phyloP scores from a whole-genome alignment of 129 eudicot genomes.

The Apium graveolens region DNA sequence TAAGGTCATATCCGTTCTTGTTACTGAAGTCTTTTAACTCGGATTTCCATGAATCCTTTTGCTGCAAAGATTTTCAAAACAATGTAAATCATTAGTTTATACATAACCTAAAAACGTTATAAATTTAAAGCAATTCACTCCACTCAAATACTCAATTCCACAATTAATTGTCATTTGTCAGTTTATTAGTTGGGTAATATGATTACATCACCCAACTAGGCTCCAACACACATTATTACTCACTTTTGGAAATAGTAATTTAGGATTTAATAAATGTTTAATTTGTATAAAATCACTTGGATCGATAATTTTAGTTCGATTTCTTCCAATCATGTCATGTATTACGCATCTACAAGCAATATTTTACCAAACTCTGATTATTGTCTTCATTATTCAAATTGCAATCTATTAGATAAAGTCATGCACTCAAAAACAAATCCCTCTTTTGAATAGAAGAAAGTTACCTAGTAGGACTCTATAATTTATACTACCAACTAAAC shows the following conservation, averaged over 20 bases:
- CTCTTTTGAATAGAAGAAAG: too few relatives aligned
- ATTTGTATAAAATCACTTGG: not conserved
- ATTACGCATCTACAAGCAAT: not conserved
- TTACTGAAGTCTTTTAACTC: constrained; percentile 86
- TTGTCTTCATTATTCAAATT: not conserved
- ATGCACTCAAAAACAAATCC: not conserved
- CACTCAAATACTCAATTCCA: not conserved
- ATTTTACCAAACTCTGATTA: not conserved
- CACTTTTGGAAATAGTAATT: not conserved
- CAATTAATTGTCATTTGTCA: not conserved
- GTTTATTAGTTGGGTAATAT: not conserved
- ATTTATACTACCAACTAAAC: too few relatives aligned
- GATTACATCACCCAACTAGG: not conserved
- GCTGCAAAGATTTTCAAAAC: constrained; percentile 36
- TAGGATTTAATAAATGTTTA: not conserved
- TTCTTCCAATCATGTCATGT: not conserved
- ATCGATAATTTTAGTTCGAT: not conserved
- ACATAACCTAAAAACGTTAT: not conserved
- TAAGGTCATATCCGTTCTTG: constrained; percentile 80
- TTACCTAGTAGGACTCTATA: too few relatives aligned
- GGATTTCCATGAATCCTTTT: constrained; percentile 88
- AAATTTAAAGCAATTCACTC: not conserved
- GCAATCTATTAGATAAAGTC: not conserved
- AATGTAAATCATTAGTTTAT: constrained; percentile 7
- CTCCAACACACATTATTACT: not conserved